Conservation (phyloP, 805 yeast species). For the Sugiyamaella valdiviana region DNA sequence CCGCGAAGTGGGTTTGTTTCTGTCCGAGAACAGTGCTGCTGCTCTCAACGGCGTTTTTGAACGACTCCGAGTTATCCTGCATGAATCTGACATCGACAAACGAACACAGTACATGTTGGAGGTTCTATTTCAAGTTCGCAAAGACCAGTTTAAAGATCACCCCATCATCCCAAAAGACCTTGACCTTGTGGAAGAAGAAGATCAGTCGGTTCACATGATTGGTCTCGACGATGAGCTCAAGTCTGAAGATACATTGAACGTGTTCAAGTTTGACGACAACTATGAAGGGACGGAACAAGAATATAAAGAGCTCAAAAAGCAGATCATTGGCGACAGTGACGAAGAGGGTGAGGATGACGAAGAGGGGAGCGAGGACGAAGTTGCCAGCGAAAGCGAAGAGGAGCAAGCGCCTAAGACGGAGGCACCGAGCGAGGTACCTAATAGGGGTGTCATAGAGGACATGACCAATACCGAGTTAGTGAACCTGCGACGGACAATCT, state of each 20-base stretch:
- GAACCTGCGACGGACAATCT: constrained; percentile 68
- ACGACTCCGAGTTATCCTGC: constrained; percentile 52
- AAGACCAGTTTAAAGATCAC: constrained; percentile 37
- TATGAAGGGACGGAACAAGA: constrained; percentile 45
- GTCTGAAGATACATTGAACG: constrained; percentile 43
- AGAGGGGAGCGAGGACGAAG: constrained; percentile 5
- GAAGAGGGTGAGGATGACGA: constrained; percentile 19
- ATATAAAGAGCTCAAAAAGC: constrained; percentile 40
- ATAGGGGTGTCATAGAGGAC: constrained; percentile 44
- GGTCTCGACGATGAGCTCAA: constrained; percentile 48
- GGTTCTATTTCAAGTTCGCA: constrained; percentile 45
- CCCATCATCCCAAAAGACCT: constrained; percentile 41
- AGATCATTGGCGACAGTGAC: constrained; percentile 40
- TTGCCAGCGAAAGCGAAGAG: neutral
- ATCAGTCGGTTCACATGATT: constrained; percentile 49
- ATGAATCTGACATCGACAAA: constrained; percentile 43
- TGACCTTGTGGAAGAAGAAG: constrained; percentile 60
- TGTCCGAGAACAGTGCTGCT: constrained; percentile 39
- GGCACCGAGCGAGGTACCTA: constrained; percentile 12
- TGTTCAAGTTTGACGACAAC: constrained; percentile 46
- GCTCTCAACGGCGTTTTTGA: constrained; percentile 52
- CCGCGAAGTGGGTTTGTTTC: constrained; percentile 44
- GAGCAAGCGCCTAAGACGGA: constrained; percentile 9
- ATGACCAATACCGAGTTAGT: constrained; percentile 59
- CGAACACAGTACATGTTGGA: constrained; percentile 45